Evolutionary conservation across 768 basidiomycete species (phyloP), one percentile per base, ranked within the genome.

Genomic region (Tulasnella sp.): DNA sequence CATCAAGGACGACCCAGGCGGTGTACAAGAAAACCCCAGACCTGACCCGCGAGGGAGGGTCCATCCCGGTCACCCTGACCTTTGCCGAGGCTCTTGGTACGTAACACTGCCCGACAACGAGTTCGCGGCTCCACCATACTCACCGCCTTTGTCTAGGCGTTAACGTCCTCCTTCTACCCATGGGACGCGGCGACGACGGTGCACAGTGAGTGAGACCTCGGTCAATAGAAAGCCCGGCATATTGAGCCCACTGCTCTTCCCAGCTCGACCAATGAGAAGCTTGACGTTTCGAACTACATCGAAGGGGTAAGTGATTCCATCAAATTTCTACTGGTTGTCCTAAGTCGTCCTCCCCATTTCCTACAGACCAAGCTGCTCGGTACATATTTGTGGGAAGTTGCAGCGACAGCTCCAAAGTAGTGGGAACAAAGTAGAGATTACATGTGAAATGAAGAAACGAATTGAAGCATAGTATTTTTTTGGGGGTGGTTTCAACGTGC

Each of bases 151-250:
- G 31, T 48, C 48, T 39, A 80, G 80, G 80, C 42, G 92, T 96
- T 78, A 98, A 96, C 83, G 94, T 98, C 12, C 85, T 97, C 79
- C 87, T 98, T 27, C 88, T 98, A 39, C 97, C 96, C 0, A 97
- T 97, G 92, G 96, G 96, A 2, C 88, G 97, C 74, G 94, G 94
- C 2, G 96, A 98, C 83, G 97, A 99, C 81, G 97, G 97, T 82
- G 94, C 95, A 58, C 95, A 96, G 92, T 95, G 83, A 81, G 93
- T 90, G 0, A 21, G 21, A 6, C 31, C 36, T 39, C 8, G 4
- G 3, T 14, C 48, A 40, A 56, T 72, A 19, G 16, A 24, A 44
- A 34, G 14, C 6, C 24, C 10, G 12, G 56, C 0, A 27, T 42
- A 40, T 48, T 74, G 34, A 75, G 36, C 42, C 21, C 40, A 31